Conservation (phyloP, 345 rosid species). For the Acer negundo region DNA sequence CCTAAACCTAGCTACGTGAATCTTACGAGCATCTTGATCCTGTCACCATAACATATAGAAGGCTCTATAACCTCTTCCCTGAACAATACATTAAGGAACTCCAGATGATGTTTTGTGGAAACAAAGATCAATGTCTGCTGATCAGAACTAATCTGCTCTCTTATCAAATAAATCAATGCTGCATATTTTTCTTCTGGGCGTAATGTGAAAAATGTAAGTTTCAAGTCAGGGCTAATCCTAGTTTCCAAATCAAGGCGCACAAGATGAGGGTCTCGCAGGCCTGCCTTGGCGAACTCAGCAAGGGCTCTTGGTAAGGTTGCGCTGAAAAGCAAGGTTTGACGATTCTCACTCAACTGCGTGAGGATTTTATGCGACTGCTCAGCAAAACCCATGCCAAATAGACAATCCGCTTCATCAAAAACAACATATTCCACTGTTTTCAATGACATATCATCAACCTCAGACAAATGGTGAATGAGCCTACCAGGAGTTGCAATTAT, state of each 20-base stretch:
- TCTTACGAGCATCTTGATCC: constrained; percentile 98
- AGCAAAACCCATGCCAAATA: constrained; percentile 92
- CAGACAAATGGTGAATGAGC: constrained; percentile 86
- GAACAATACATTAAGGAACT: constrained; percentile 79
- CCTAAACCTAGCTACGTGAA: constrained; percentile 89
- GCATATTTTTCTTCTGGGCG: constrained; percentile 89
- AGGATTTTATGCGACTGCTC: constrained; percentile 86
- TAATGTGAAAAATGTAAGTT: constrained; percentile 64
- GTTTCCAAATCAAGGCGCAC: constrained; percentile 88
- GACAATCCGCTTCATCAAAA: constrained; percentile 94
- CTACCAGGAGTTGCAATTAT: constrained; percentile 97
- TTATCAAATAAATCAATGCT: constrained; percentile 74
- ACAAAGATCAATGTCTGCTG: constrained; percentile 90
- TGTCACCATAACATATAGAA: constrained; percentile 95
- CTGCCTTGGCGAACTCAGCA: constrained; percentile 96
- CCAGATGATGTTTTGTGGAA: constrained; percentile 96
- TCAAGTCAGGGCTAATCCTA: constrained; percentile 92
- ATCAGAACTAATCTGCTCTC: constrained; percentile 77
- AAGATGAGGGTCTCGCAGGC: constrained; percentile 89
- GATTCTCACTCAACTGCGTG: constrained; percentile 79
- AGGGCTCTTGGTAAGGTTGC: constrained; percentile 97
- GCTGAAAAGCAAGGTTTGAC: constrained; percentile 93
- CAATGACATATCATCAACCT: constrained; percentile 90
- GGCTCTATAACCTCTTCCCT: constrained; percentile 80
- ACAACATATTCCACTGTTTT: constrained; percentile 88